Percentiles rank a stretch among this genome's conserved stretches.
phyloP scores from a whole-genome alignment of 257 asterid species.

The Primulina eburnea region DNA sequence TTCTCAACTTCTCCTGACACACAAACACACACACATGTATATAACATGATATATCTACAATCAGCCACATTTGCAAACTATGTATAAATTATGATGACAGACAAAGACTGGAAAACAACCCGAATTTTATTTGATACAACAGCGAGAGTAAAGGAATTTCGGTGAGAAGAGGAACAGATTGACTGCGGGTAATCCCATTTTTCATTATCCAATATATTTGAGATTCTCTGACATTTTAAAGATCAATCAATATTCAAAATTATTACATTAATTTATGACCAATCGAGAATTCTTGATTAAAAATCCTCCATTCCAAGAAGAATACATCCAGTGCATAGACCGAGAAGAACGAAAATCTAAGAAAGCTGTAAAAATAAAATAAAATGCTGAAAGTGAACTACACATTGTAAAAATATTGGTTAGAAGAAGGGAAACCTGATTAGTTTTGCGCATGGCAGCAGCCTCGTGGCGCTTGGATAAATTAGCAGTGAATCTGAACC shows the following conservation, averaged over 20 bases:
- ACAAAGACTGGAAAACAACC: not conserved
- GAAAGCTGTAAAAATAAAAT: too few species aligned
- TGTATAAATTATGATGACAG: not conserved
- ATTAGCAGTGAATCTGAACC: slow-evolving; percentile 90
- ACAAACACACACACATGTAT: not conserved
- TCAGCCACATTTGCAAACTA: slow-evolving; percentile 22
- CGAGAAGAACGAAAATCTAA: too few species aligned
- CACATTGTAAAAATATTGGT: not conserved
- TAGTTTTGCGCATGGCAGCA: slow-evolving; percentile 72
- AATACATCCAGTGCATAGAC: not conserved
- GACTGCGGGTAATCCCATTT: too few species aligned
- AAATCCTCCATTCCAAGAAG: not conserved
- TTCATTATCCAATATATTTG: too few species aligned
- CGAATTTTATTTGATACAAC: not conserved
- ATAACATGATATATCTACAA: not conserved
- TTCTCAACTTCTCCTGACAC: slow-evolving; percentile 70
- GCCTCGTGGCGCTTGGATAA: slow-evolving; percentile 75
- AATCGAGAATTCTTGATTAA: not conserved
- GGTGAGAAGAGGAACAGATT: not conserved
- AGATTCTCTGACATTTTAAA: too few species aligned
- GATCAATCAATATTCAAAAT: not conserved
- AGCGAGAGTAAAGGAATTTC: too few species aligned
- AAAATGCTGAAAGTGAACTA: not conserved
- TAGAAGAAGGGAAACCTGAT: slow-evolving; percentile 42
- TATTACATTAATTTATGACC: not conserved